Percentiles rank a stretch among this genome's conserved stretches.
These are phyloP conservation scores for Sedum album DNA, from an alignment of 164 flowering plant species.

Conservation along the genomic window DNA sequence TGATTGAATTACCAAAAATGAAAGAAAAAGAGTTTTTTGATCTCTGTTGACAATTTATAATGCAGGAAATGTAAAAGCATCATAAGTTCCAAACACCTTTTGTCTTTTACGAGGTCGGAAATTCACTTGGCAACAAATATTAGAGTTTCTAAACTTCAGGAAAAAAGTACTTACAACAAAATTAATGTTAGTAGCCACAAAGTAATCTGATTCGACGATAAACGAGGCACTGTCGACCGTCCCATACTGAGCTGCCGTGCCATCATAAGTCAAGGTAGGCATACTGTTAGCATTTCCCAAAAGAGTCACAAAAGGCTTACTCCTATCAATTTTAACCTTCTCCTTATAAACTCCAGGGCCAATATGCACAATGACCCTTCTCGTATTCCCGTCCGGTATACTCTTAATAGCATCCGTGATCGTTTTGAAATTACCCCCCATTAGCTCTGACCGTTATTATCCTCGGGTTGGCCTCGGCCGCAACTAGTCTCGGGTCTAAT, in stretches of 20 bases:
- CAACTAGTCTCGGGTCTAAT: conserved; percentile 25
- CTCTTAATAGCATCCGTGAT: conserved; percentile 44
- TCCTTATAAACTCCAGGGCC: conserved; percentile 45
- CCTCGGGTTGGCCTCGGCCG: conserved; percentile 26
- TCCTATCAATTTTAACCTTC: conserved; percentile 25
- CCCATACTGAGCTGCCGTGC: conserved; percentile 34
- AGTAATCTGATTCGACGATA: conserved; percentile 37
- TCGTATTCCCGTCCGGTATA: conserved; percentile 30
- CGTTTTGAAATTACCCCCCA: conserved; percentile 54
- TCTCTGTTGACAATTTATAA: too few species aligned
- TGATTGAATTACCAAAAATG: background rate
- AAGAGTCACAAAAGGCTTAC: background rate
- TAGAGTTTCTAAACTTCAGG: background rate
- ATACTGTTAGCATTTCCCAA: background rate
- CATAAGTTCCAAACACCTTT: too few species aligned
- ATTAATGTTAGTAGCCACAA: conserved; percentile 41
- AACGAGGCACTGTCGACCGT: conserved; percentile 46
- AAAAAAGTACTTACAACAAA: conserved; percentile 23
- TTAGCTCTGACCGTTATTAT: conserved; percentile 33
- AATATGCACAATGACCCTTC: conserved; percentile 31
- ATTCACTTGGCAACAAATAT: too few species aligned
- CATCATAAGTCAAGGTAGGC: conserved; percentile 26
- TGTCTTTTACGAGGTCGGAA: too few species aligned
- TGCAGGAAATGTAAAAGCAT: too few species aligned
- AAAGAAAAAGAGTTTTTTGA: too few species aligned